Conservation (phyloP, 345 rosid genomes). For the Citrus reticulata region DNA sequence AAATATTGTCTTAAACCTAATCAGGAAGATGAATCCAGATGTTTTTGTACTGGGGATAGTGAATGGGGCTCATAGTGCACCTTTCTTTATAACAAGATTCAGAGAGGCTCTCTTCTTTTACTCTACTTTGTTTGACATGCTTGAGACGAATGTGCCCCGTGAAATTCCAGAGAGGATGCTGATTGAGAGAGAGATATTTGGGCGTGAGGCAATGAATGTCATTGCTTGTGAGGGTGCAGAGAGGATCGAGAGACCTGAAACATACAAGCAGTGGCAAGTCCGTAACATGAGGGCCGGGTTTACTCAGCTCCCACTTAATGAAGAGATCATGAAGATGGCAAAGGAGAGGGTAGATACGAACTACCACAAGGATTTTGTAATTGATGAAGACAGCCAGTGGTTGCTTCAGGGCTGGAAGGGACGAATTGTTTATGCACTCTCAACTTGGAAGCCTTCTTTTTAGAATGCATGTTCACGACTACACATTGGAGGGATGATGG, state of each 20-base stretch:
- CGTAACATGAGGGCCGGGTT: conserved; percentile 43
- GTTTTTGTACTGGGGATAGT: conserved; percentile 41
- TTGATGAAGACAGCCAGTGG: conserved; percentile 46
- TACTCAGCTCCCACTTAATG: conserved; percentile 35
- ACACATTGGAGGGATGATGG: conserved; percentile 10
- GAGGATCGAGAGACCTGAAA: conserved; percentile 55
- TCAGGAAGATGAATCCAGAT: conserved; percentile 41
- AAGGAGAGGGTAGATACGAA: conserved; percentile 29
- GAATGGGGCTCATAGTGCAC: conserved; percentile 43
- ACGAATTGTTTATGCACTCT: conserved; percentile 37
- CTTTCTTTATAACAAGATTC: conserved; percentile 53
- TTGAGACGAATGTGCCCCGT: conserved; percentile 40
- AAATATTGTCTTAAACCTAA: conserved; percentile 39
- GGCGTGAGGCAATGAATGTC: conserved; percentile 47
- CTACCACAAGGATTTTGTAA: conserved; percentile 49
- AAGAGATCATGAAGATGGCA: conserved; percentile 33
- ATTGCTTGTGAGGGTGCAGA: conserved; percentile 53
- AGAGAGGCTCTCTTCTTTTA: conserved; percentile 54
- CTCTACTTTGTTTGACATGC: conserved; percentile 47
- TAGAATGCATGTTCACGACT: not conserved
- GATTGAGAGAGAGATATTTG: conserved; percentile 44
- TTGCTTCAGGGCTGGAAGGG: conserved; percentile 63
- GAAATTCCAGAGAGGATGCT: conserved; percentile 46
- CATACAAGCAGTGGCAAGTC: conserved; percentile 54
- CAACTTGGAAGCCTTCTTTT: conserved; percentile 40